These are phyloP conservation scores for Persicaria maculosa DNA, from an alignment of 148 eudicot species.

Conservation along the genomic window DNA sequence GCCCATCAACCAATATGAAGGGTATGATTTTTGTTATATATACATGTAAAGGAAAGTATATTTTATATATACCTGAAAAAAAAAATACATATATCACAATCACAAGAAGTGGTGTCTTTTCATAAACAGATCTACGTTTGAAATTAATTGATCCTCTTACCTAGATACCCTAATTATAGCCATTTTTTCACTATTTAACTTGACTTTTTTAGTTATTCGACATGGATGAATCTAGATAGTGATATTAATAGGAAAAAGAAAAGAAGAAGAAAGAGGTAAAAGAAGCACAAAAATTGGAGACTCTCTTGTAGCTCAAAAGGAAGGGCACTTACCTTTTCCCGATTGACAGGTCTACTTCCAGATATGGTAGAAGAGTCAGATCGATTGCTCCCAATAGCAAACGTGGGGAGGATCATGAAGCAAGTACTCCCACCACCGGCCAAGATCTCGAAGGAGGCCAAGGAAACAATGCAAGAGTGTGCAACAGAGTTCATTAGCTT, in stretches of 20 bases:
- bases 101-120: conserved; percentile 1
- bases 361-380: conserved; percentile 31
- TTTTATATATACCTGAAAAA: neutral
- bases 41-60: neutral
- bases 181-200: neutral
- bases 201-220: neutral
- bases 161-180: neutral
- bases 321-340: neutral
- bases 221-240: neutral
- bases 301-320: neutral
- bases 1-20: neutral
- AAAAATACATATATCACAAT: neutral
- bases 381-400: conserved; percentile 37
- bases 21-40: neutral
- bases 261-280: neutral
- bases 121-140: neutral
- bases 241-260: neutral
- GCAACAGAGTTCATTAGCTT: conserved; percentile 54
- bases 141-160: neutral
- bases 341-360: too few relatives aligned
- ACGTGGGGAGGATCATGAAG: conserved; percentile 55
- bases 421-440: conserved; percentile 35
- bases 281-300: neutral
- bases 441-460: conserved; percentile 49
- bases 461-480: conserved; percentile 54